phyloP scores from a whole-genome alignment of 2,329 filamentous ascomycete species.

The Teratosphaeriaceae sp. region DNA sequence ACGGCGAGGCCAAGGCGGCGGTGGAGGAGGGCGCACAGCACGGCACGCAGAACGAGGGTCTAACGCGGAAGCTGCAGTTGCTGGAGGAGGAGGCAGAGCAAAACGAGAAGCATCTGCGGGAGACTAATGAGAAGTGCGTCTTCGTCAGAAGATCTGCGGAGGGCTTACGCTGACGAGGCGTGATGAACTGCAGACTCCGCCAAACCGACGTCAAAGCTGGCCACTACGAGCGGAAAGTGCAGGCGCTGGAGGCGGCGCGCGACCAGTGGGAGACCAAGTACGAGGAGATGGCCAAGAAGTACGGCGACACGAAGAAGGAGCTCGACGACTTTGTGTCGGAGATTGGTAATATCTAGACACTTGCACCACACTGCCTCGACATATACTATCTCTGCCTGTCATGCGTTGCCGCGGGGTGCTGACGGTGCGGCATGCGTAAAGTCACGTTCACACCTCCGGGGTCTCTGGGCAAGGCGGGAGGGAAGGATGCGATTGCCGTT shows the following conservation, averaged over 20 bases:
- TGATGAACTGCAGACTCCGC: conserved; percentile 63
- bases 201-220: conserved; percentile 99
- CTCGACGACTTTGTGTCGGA: conserved; percentile 84
- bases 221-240: conserved; percentile 98
- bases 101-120: conserved; percentile 90
- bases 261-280: conserved; percentile 97
- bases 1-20: conserved; percentile 82
- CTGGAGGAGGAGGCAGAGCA: conserved; percentile 97
- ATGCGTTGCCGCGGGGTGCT: background rate
- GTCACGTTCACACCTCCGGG: conserved; percentile 1
- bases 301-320: conserved; percentile 76
- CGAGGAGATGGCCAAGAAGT: conserved; percentile 94
- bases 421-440: background rate
- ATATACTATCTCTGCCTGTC: background rate
- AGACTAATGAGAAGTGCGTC: conserved; percentile 96
- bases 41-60: conserved; percentile 82
- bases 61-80: conserved; percentile 87
- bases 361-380: background rate
- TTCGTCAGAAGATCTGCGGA: background rate
- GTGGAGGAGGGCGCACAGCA: conserved; percentile 76
- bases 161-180: conserved; percentile 9
- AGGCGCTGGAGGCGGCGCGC: conserved; percentile 84
- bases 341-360: conserved; percentile 77
- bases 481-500: background rate
- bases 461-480: conserved; percentile 1